Evolutionary conservation across 495 filamentous ascomycete species (phyloP).

Genomic region (Pyrenula massariospora): DNA sequence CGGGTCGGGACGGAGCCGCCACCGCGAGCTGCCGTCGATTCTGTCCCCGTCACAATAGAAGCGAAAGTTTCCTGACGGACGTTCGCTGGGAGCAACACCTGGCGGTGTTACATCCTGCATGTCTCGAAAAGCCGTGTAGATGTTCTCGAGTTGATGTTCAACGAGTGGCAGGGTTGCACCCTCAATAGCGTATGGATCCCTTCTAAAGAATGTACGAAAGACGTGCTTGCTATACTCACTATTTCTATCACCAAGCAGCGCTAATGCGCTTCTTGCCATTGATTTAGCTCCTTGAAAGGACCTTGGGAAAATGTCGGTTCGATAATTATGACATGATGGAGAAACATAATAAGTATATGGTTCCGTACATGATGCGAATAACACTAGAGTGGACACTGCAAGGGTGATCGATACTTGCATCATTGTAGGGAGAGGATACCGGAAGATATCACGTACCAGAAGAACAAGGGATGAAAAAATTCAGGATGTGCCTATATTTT

Average conservation of each 20-base stretch:
- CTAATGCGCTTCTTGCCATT: background rate
- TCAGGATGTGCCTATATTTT: background rate
- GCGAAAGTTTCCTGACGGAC: background rate
- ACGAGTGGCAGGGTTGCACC: background rate
- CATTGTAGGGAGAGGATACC: background rate
- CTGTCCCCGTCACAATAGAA: background rate
- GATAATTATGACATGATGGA: background rate
- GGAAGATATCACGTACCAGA: background rate
- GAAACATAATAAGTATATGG: background rate
- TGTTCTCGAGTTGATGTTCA: background rate
- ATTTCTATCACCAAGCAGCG: background rate
- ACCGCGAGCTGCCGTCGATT: background rate
- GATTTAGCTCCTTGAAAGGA: background rate
- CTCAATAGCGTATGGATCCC: background rate
- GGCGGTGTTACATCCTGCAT: background rate
- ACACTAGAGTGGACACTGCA: background rate
- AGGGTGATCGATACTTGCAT: background rate
- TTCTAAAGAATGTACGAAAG: background rate
- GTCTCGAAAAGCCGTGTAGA: background rate
- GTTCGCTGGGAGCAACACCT: background rate
- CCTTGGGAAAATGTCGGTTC: background rate
- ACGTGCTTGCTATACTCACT: background rate
- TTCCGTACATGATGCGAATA: background rate
- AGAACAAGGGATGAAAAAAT: background rate
- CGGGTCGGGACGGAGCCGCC: background rate